Base-by-base conservation (phyloP, 768 basidiomycete genomes). In the Naematelia encephala region DNA sequence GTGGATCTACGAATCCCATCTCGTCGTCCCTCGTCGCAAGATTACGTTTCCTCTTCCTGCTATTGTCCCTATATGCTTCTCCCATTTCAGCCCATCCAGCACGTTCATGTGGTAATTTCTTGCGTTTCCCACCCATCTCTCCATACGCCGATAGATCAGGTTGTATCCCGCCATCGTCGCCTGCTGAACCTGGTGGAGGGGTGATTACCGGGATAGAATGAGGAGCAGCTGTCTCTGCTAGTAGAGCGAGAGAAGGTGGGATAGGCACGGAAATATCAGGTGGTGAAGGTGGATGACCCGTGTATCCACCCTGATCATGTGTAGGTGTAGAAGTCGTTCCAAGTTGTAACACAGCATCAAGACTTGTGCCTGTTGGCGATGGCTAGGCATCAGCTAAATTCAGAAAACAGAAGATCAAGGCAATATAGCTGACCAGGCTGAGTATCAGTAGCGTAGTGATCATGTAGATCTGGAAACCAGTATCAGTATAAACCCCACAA, bases 31-130 rank as follows among this genome's bases (percentile, higher is more conserved):
- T 54, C 19, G 13, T 28, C 4, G 16, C 57, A n/a, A 49, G 27
- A 34, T 47, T 14, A 13, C 54, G 13, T 14, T 26, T 27, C 29
- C 47, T 51, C 52, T 47, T 19, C 27, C 26, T 39, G 29, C 30
- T 44, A 25, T 57, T 48, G 43, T 23, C 48, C 44, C 43, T 60
- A 47, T 59, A n/a, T 26, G 56, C 47, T 29, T 60, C 54, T 23
- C 69, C 70, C 68, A 72, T 69, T 55, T 72, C 70, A 23, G 61
- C 62, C 70, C 70, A 72, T 5, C 70, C 70, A 51, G 70, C 70
- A 26, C 70, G 34, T 34, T 72, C 66, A 51, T 67, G 61, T 0
- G 64, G 61, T 21, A 51, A 54, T 48, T 72, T 72, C 58, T 64
- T 63, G 21, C 70, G 54, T 54, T 72, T 72, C 13, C 70, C 70